A percentile compares a stretch with the other conserved stretches of the same genome.
These are phyloP conservation scores for Sporothrix euskadiensis DNA, from an alignment of 2,329 filamentous ascomycete genomes.

Conservation along the genomic window DNA sequence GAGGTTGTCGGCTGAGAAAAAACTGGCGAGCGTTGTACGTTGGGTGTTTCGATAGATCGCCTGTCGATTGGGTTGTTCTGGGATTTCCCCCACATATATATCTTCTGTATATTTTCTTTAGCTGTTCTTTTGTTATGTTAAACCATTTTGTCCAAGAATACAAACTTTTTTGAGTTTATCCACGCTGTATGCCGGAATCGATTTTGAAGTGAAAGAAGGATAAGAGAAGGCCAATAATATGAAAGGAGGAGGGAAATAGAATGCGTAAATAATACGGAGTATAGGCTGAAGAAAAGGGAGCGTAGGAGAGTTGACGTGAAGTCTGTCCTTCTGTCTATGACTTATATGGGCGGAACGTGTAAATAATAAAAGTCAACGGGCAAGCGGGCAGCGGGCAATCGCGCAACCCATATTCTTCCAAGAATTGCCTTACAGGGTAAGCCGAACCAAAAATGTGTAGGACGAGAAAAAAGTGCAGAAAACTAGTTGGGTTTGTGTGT, in stretches of 20 bases:
- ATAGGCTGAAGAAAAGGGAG: neutral
- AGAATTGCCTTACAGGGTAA: neutral
- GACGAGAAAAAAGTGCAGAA: too few relatives aligned
- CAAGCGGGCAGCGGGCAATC: neutral
- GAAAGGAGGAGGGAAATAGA: too few relatives aligned
- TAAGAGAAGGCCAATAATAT: neutral
- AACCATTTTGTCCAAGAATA: neutral
- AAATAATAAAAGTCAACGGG: neutral
- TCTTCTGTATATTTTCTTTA: neutral
- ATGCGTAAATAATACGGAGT: neutral
- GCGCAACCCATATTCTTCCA: neutral
- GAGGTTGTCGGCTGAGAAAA: neutral
- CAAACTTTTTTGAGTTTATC: neutral
- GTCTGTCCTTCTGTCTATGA: neutral
- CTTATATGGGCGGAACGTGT: neutral
- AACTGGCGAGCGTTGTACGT: neutral
- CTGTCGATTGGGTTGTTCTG: neutral
- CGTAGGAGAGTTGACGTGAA: neutral
- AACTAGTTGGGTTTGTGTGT: neutral
- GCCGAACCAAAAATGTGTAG: neutral
- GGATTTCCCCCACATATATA: neutral
- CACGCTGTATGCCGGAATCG: neutral
- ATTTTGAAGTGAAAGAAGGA: neutral
- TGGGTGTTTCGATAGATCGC: slow-evolving; percentile 3
- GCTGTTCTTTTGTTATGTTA: neutral